Evolutionary conservation across 1,139 yeast species (phyloP), one percentile per base, ranked within the genome.

Genomic region (Nakaseomyces nivariensis): DNA sequence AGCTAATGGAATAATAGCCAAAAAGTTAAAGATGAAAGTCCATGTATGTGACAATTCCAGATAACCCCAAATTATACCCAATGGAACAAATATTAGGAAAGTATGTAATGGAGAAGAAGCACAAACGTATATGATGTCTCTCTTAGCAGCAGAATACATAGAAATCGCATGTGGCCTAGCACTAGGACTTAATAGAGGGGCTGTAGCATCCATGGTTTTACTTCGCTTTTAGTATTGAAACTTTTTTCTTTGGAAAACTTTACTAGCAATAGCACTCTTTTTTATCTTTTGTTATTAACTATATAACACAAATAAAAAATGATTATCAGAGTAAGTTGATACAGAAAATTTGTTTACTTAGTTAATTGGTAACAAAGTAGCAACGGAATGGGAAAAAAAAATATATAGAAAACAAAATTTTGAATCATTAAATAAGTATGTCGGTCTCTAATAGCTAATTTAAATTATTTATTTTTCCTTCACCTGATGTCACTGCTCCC

Each of bases 1-100:
- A 7, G 98, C 98, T 61, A 92, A 73, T 17, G 98, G 98, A 37
- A 92, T 81, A 58, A 92, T 92, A 29, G 96, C 96, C 52, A 87
- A 64, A 70, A 92, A 92, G 66, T 92, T 92, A 59, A 88, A 71
- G 67, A 78, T 65, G 62, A 92, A 92, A 3, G 81, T 72, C 48
- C 77, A 73, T 45, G 74, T 72, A 10, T 95, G 73, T 5, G 81
- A 71, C 22, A 82, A 64, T 45, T 66, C 66, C 24, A 55, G 51
- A 45, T 52, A 55, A 3, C 92, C 96, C 29, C 92, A 82, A 11
- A 79, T 49, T 26, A 90, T 70, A n/a, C 97, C 98, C 27, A 92
- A 60, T 3, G 97, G 97, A 10, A 90, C 95, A 66, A 88, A 87
- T 1, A 89, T 62, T 45, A 92, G 72, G 46, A 92, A 70, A 58